These are phyloP conservation scores for Penicillium salamii DNA, from an alignment of 495 filamentous ascomycete species.

Conservation along the genomic window DNA sequence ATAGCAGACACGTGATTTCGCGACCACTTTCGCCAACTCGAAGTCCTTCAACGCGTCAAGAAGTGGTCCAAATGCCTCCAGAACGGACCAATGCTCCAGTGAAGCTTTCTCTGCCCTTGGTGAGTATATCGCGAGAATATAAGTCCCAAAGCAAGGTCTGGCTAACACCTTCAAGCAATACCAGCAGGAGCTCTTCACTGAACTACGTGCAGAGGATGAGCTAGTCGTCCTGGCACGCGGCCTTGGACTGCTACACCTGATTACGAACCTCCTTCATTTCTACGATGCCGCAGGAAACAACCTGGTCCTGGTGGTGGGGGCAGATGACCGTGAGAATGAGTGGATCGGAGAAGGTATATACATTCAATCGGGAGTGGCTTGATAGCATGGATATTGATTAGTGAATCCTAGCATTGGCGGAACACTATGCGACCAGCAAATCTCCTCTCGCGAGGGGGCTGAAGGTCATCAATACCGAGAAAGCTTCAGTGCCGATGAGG, in stretches of 20 bases:
- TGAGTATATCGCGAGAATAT: constrained; percentile 39
- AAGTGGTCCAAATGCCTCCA: constrained; percentile 51
- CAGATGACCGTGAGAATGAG: constrained; percentile 88
- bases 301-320: constrained; percentile 83
- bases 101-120: constrained; percentile 89
- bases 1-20: constrained; percentile 36
- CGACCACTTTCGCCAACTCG: constrained; percentile 6
- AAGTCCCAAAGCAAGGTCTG: background rate
- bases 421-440: constrained; percentile 84
- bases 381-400: background rate
- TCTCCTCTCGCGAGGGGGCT: constrained; percentile 76
- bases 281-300: constrained; percentile 97
- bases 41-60: constrained; percentile 24
- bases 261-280: constrained; percentile 92
- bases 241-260: constrained; percentile 82
- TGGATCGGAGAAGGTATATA: constrained; percentile 77
- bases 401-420: constrained; percentile 64
- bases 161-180: constrained; percentile 54
- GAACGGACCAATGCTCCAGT: constrained; percentile 64
- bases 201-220: constrained; percentile 87
- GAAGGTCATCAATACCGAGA: constrained; percentile 90
- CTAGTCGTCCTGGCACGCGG: constrained; percentile 88
- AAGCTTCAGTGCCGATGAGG: constrained; percentile 75
- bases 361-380: background rate
- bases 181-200: constrained; percentile 88